phyloP scores from a whole-genome alignment of 1,139 yeast genomes.

The Spathaspora jeffriesii region DNA sequence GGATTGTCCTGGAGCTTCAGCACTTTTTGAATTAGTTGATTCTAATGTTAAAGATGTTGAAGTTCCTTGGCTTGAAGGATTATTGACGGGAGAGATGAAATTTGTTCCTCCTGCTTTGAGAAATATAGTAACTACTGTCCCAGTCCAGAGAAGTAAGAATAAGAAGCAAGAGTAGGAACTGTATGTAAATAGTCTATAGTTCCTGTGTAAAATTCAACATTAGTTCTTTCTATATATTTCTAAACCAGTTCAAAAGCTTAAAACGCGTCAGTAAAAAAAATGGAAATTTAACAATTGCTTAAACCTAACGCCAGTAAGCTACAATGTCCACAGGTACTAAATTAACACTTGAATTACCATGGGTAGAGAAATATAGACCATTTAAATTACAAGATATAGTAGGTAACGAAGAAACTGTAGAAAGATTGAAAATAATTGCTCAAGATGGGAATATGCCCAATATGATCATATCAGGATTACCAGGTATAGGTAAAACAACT shows the following conservation, averaged over 20 bases:
- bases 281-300: neutral
- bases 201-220: too few relatives aligned
- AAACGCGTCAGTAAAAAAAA: neutral
- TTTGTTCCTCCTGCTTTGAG: conserved; percentile 37
- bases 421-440: conserved; percentile 80
- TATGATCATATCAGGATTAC: conserved; percentile 89
- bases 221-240: too few relatives aligned
- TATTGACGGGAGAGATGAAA: conserved; percentile 20
- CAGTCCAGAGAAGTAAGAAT: conserved; percentile 29
- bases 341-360: conserved; percentile 38
- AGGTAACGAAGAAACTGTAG: conserved; percentile 90
- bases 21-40: conserved; percentile 32
- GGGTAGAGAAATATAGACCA: conserved; percentile 98
- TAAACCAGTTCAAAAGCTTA: too few relatives aligned
- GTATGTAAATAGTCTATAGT: neutral
- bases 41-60: conserved; percentile 33
- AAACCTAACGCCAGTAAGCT: neutral
- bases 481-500: conserved; percentile 98
- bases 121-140: conserved; percentile 41
- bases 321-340: conserved; percentile 12
- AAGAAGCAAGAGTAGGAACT: conserved; percentile 7
- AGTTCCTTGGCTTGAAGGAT: conserved; percentile 46
- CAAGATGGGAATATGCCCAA: conserved; percentile 97
- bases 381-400: conserved; percentile 77
- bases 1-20: conserved; percentile 22